phyloP scores from a whole-genome alignment of 2,329 filamentous ascomycete genomes.

The Neodidymelliopsis sp. region DNA sequence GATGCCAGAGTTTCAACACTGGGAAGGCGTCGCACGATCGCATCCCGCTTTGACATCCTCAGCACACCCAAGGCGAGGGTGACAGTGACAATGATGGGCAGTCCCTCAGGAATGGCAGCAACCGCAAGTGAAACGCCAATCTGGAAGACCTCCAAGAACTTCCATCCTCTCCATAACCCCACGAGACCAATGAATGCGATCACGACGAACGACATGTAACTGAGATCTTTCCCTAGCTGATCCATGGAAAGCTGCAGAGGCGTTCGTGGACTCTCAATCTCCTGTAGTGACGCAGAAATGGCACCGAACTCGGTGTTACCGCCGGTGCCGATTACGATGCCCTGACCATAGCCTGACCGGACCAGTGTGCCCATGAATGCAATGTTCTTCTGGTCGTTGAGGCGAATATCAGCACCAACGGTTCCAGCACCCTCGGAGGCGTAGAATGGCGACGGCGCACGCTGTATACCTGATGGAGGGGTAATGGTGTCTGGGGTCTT shows the following conservation, averaged over 20 bases:
- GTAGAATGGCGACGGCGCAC: constrained; percentile 64
- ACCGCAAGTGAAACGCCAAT: constrained; percentile 97
- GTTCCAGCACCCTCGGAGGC: constrained; percentile 65
- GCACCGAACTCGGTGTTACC: constrained; percentile 94
- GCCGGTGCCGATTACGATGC: constrained; percentile 96
- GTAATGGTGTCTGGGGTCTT: constrained; percentile 73
- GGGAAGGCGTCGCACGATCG: constrained; percentile 93
- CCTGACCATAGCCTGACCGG: constrained; percentile 92
- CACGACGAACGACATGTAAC: constrained; percentile 94
- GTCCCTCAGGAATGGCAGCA: constrained; percentile 92
- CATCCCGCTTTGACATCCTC: constrained; percentile 93
- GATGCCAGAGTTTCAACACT: constrained; percentile 97
- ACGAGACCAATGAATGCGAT: constrained; percentile 93
- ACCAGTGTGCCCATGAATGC: constrained; percentile 98
- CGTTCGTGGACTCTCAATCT: constrained; percentile 93
- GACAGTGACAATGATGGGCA: constrained; percentile 98
- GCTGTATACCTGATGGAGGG: constrained; percentile 49
- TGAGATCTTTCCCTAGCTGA: constrained; percentile 92
- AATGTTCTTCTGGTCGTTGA: constrained; percentile 85
- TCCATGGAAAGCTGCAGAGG: constrained; percentile 97
- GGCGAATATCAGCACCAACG: constrained; percentile 69
- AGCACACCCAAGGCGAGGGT: constrained; percentile 94
- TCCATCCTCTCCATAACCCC: constrained; percentile 88
- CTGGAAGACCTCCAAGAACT: constrained; percentile 92
- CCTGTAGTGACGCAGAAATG: constrained; percentile 91